Percentiles rank a stretch among this genome's conserved stretches.
phyloP scores from a whole-genome alignment of 768 basidiomycete genomes.

The Rhodotorula paludigena region DNA sequence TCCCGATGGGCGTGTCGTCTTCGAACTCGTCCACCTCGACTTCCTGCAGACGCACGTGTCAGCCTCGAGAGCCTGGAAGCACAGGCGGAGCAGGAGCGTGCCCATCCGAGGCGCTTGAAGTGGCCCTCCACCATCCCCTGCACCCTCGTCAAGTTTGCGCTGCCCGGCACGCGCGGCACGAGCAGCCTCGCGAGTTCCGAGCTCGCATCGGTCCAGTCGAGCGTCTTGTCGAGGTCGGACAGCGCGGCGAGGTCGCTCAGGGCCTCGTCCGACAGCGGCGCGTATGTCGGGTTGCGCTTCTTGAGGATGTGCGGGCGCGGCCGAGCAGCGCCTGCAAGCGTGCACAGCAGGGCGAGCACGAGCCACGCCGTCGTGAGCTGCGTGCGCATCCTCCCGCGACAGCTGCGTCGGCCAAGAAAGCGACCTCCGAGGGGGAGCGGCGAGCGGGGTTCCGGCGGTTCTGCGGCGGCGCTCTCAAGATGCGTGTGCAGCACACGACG shows the following conservation, averaged over 20 bases:
- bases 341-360: background rate
- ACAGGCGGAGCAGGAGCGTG: background rate
- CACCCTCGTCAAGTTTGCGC: slow-evolving; percentile 16
- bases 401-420: no score
- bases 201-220: slow-evolving; percentile 61
- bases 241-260: slow-evolving; percentile 51
- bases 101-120: slow-evolving; percentile 31
- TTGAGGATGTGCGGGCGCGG: slow-evolving; percentile 35
- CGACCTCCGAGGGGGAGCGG: no score
- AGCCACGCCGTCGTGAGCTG: background rate
- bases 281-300: slow-evolving; percentile 33
- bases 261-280: slow-evolving; percentile 6
- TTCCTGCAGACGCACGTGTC: slow-evolving; percentile 1
- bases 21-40: slow-evolving; percentile 78
- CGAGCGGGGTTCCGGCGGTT: no score
- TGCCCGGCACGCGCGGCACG: slow-evolving; percentile 74
- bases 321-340: background rate
- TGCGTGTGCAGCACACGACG: no score
- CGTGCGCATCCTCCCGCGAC: no score
- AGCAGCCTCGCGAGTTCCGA: slow-evolving; percentile 78
- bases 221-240: slow-evolving; percentile 60
- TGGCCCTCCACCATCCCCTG: slow-evolving; percentile 25
- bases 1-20: slow-evolving; percentile 73
- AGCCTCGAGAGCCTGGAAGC: background rate
- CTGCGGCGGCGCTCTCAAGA: no score